phyloP scores from a whole-genome alignment of 2,329 filamentous ascomycete genomes.

The Microsporum audouinii region DNA sequence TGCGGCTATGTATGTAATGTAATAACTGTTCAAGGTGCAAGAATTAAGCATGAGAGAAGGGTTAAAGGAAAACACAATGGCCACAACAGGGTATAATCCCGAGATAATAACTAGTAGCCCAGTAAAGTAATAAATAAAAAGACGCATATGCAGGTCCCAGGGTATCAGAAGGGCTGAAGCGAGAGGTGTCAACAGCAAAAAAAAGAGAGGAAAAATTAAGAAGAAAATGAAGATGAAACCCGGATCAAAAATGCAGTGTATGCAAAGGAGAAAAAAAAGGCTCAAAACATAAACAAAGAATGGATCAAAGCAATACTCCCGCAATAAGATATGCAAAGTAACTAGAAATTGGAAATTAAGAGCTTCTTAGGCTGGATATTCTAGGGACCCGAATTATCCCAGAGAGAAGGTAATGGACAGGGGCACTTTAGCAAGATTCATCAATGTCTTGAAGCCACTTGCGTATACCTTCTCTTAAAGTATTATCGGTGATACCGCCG shows the following conservation, averaged over 20 bases:
- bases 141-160: constrained; percentile 1
- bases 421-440: constrained; percentile 26
- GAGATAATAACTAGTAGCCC: neutral
- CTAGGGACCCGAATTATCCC: neutral
- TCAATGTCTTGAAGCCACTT: constrained; percentile 45
- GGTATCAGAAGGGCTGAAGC: constrained; percentile 1
- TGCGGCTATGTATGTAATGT: neutral
- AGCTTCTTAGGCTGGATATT: neutral
- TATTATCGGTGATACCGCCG: constrained; percentile 36
- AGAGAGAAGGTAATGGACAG: neutral
- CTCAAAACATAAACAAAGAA: neutral
- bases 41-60: neutral
- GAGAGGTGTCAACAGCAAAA: neutral
- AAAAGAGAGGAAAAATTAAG: neutral
- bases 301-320: neutral
- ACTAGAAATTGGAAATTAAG: neutral
- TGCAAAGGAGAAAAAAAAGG: neutral
- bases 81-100: neutral
- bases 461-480: constrained; percentile 45
- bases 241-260: neutral
- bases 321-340: neutral
- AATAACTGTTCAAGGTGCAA: neutral
- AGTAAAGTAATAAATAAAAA: neutral
- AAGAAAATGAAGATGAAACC: neutral
- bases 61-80: neutral